Evolutionary conservation across 129 eudicot genomes (phyloP), one percentile per base, ranked within the genome.

Genomic region (Artemisia tridentata): DNA sequence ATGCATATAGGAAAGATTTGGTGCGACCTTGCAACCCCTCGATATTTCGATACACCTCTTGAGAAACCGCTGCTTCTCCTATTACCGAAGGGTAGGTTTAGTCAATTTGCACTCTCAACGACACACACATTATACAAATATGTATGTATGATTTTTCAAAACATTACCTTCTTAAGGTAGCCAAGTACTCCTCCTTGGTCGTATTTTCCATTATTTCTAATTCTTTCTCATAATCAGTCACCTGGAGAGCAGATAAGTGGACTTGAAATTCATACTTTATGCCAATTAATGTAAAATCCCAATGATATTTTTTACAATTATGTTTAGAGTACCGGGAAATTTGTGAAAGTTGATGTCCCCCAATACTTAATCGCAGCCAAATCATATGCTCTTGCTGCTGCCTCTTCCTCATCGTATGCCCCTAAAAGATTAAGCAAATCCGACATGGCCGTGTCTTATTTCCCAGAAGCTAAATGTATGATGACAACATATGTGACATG

Each of bases 61-160:
- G 96, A 86, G 75, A 90, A 90, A 43, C 96, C 96, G 45, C 92
- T 90, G 82, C 96, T 90, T 83, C 85, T 82, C 79, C 96, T 90
- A 53, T 46, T 14, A 64, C 16, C 6, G 49, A 58, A 68, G 73
- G 67, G 19, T 48, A 52, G 11, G 75, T 51, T 56, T 18, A 47
- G 64, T 67, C 68, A 46, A 53, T 13, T 55, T 15, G 45, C 45
- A 8, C 41, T 34, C 41, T 34, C 41, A 34, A 34, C 45, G 3
- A 13, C 15, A 20, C 12, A 16, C 27, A 38, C n/a, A 10, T 53
- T 20, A 38, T 1, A 38, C 45, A 38, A 0, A 38, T 38, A 38
- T 38, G 45, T 38, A 38, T 38, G 10, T 8, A 38, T 7, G 45
- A 38, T 38, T 38, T 38, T 38, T 38, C 41, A 34, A 38, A 1